phyloP scores from a whole-genome alignment of 768 basidiomycete species.

The Trametes cinnabarina region DNA sequence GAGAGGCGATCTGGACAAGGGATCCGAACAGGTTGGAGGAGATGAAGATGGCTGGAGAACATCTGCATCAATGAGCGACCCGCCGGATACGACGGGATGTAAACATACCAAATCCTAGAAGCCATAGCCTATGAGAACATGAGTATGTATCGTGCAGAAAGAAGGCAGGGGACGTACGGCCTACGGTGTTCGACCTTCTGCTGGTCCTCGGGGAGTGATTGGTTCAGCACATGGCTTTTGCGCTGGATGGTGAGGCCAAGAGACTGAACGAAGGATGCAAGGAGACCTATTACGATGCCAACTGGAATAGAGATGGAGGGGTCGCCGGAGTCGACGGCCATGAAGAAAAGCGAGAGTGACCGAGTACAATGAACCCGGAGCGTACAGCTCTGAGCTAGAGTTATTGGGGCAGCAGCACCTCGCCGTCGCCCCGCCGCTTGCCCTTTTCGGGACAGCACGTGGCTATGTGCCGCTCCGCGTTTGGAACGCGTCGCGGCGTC shows the following conservation, averaged over 20 bases:
- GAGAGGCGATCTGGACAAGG: slow-evolving; percentile 87
- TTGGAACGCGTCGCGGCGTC: too few relatives aligned
- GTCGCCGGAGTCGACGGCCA: slow-evolving; percentile 25
- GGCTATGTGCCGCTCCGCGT: slow-evolving; percentile 8
- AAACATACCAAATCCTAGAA: slow-evolving; percentile 68
- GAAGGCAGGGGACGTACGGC: slow-evolving; percentile 52
- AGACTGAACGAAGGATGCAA: slow-evolving; percentile 87
- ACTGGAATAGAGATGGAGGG: slow-evolving; percentile 39
- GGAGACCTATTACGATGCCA: slow-evolving; percentile 58
- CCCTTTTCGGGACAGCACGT: slow-evolving; percentile 4
- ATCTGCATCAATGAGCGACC: slow-evolving; percentile 7
- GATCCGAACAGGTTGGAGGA: slow-evolving; percentile 87
- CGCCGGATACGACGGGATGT: not conserved
- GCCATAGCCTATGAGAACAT: slow-evolving; percentile 63
- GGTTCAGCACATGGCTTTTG: slow-evolving; percentile 88
- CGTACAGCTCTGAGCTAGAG: too few relatives aligned
- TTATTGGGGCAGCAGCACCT: too few relatives aligned
- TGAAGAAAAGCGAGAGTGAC: slow-evolving; percentile 14
- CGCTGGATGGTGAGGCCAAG: slow-evolving; percentile 90
- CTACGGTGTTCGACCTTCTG: slow-evolving; percentile 72
- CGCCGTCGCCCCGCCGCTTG: not conserved
- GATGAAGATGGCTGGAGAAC: slow-evolving; percentile 62
- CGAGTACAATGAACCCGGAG: too few relatives aligned
- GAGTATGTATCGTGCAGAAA: slow-evolving; percentile 6
- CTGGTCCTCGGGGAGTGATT: slow-evolving; percentile 59